A percentile compares a stretch with the other conserved stretches of the same genome.
phyloP scores from a whole-genome alignment of 2,329 filamentous ascomycete species.

The Paracoccidioides lutzii region DNA sequence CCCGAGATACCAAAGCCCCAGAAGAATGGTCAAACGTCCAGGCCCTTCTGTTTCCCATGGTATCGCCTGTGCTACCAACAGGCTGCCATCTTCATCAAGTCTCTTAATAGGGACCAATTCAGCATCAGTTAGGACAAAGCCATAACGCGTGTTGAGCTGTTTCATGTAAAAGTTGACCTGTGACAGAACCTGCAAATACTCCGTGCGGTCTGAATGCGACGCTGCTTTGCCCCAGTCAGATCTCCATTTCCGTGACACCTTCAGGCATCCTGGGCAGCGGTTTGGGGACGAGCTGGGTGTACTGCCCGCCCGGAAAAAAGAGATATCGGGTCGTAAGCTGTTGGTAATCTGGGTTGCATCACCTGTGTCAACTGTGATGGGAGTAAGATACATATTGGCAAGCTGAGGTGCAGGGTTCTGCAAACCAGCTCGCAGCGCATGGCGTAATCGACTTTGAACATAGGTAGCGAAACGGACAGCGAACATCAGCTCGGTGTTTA shows the following conservation, averaged over 20 bases:
- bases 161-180: conserved; percentile 3
- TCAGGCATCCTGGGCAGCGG: conserved; percentile 6
- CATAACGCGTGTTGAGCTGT: conserved; percentile 7
- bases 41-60: neutral
- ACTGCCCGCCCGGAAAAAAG: conserved; percentile 3
- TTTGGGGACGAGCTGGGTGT: conserved; percentile 3
- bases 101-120: neutral
- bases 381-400: conserved; percentile 4
- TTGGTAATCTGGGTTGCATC: conserved; percentile 5
- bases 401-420: conserved; percentile 6
- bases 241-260: conserved; percentile 9
- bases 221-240: neutral
- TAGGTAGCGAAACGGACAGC: conserved; percentile 3
- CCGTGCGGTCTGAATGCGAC: neutral
- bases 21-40: conserved; percentile 1
- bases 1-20: conserved; percentile 5
- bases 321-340: conserved; percentile 3
- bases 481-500: conserved; percentile 4
- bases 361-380: conserved; percentile 5
- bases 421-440: conserved; percentile 7
- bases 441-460: conserved; percentile 5
- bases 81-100: neutral
- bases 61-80: neutral
- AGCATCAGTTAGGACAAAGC: conserved; percentile 7
- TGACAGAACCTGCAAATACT: conserved; percentile 7